phyloP scores from a whole-genome alignment of 768 basidiomycete genomes.

The Suillus placidus region DNA sequence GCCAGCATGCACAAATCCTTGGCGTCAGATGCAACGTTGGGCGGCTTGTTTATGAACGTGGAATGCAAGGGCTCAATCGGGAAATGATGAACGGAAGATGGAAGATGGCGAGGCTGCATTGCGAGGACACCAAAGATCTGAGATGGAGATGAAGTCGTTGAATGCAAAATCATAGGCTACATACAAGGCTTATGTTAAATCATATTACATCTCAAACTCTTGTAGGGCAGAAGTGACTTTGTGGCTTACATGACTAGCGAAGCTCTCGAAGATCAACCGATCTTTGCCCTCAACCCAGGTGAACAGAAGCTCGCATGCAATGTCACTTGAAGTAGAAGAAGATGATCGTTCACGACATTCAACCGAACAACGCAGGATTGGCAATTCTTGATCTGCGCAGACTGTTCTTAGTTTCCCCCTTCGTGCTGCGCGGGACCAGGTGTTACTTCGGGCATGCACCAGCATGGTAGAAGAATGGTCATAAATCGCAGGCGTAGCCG shows the following conservation, averaged over 20 bases:
- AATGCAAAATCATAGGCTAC: neutral
- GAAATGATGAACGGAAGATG: neutral
- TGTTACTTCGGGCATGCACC: constrained; percentile 42
- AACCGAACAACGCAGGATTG: constrained; percentile 30
- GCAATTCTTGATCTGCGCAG: constrained; percentile 3
- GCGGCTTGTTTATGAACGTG: neutral
- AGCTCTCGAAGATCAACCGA: constrained; percentile 62
- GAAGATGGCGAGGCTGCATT: neutral
- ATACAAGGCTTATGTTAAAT: neutral
- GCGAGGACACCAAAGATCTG: neutral
- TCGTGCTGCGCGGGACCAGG: constrained; percentile 73
- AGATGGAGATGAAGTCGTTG: neutral
- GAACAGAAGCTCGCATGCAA: constrained; percentile 25
- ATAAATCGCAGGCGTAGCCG: neutral
- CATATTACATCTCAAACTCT: neutral
- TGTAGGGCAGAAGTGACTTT: constrained; percentile 37
- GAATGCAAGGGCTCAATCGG: neutral
- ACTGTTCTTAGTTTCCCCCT: constrained; percentile 38
- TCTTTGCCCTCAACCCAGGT: constrained; percentile 66
- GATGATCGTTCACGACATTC: constrained; percentile 19
- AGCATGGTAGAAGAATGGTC: constrained; percentile 21
- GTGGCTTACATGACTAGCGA: constrained; percentile 64
- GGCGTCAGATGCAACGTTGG: neutral
- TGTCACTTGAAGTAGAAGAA: constrained; percentile 14
- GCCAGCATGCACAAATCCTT: neutral